Percentiles rank a stretch among this genome's conserved stretches.
Conservation (phyloP, 345 rosid genomes). For the Xanthoceras sorbifolium region DNA sequence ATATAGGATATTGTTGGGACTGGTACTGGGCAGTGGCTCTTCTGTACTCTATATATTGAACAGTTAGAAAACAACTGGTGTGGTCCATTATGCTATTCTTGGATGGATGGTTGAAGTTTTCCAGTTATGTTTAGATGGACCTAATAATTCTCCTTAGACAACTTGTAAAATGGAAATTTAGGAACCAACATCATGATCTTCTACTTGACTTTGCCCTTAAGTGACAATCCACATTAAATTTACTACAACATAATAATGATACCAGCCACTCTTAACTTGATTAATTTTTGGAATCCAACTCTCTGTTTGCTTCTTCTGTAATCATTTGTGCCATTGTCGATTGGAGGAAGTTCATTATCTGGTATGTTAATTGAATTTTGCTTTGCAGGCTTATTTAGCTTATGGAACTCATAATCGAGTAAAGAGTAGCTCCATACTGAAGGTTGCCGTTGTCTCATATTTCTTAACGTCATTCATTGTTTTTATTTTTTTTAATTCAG, state of each 20-base stretch:
- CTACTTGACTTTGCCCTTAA: not conserved
- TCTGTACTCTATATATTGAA: not conserved
- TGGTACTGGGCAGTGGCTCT: not conserved
- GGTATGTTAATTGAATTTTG: constrained; percentile 18
- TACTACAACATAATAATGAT: not conserved
- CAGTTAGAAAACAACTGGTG: not conserved
- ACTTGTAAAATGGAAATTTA: no score
- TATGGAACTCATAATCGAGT: constrained; percentile 57
- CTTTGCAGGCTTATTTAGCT: constrained; percentile 79
- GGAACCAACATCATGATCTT: no score
- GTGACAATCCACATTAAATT: not conserved
- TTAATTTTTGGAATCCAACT: not conserved
- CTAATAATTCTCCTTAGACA: no score
- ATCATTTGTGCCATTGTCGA: not conserved
- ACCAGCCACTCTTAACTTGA: not conserved
- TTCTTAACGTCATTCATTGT: not conserved
- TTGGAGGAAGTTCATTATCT: not conserved
- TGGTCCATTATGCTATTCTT: not conserved
- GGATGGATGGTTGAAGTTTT: not conserved
- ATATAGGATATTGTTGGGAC: not conserved
- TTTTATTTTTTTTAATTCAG: not conserved
- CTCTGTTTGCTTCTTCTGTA: not conserved
- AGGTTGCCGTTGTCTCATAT: constrained; percentile 38
- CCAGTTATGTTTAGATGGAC: not conserved
- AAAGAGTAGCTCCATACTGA: constrained; percentile 53